These are phyloP conservation scores for Aspergillus panamensis DNA, from an alignment of 495 filamentous ascomycete species.

Conservation along the genomic window DNA sequence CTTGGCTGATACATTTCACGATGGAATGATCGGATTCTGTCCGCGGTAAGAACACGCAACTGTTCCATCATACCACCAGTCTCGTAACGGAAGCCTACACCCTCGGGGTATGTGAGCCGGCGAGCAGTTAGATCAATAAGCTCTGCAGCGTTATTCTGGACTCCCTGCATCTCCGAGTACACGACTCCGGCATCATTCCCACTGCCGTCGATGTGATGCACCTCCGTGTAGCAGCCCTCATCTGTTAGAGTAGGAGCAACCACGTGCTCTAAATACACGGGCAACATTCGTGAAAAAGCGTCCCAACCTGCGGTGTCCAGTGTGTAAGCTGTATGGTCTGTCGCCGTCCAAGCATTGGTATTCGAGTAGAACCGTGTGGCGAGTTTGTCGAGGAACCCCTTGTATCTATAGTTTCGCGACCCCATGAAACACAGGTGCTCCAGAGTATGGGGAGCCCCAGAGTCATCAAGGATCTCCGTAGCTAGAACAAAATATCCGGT, in stretches of 20 bases:
- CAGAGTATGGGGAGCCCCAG: constrained; percentile 90
- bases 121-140: constrained; percentile 79
- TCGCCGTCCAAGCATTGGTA: constrained; percentile 94
- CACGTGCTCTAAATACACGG: constrained; percentile 93
- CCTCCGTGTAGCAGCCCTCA: constrained; percentile 89
- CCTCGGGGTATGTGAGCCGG: constrained; percentile 80
- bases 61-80: constrained; percentile 96
- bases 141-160: constrained; percentile 76
- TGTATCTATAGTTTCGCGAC: constrained; percentile 89
- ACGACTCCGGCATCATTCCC: constrained; percentile 97
- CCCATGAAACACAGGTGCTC: constrained; percentile 99
- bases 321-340: constrained; percentile 95
- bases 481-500: constrained; percentile 92
- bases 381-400: constrained; percentile 90
- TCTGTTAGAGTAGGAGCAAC: constrained; percentile 89
- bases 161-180: constrained; percentile 98
- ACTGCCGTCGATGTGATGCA: constrained; percentile 88
- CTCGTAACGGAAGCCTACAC: constrained; percentile 90
- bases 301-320: constrained; percentile 95
- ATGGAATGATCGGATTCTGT: constrained; percentile 89
- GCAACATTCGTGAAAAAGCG: constrained; percentile 89
- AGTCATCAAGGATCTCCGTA: constrained; percentile 96
- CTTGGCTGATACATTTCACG: constrained; percentile 97
- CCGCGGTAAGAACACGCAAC: constrained; percentile 76
- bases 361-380: constrained; percentile 87